These are phyloP conservation scores for Rhodosporidiobolus sp. DNA, from an alignment of 768 basidiomycete species.

Conservation along the genomic window DNA sequence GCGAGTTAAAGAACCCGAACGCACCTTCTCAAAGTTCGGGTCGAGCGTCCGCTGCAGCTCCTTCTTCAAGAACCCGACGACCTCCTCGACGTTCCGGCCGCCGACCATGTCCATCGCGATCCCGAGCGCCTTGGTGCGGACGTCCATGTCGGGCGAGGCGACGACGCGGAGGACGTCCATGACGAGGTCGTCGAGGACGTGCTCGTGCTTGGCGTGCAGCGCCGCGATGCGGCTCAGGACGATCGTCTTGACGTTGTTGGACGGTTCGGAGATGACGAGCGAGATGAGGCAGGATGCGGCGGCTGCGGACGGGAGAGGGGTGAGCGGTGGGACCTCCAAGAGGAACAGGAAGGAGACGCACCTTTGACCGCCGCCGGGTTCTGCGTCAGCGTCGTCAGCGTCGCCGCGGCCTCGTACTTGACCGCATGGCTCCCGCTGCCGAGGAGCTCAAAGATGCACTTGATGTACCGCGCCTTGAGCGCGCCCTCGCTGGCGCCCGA, in stretches of 20 bases:
- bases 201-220: slow-evolving; percentile 76
- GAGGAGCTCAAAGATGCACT: slow-evolving; percentile 85
- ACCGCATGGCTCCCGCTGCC: slow-evolving; percentile 86
- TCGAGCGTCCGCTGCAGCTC: slow-evolving; percentile 92
- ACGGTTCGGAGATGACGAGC: slow-evolving; percentile 88
- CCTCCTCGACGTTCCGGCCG: slow-evolving; percentile 91
- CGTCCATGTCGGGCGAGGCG: slow-evolving; percentile 82
- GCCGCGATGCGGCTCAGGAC: slow-evolving; percentile 85
- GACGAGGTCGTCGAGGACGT: slow-evolving; percentile 79
- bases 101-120: slow-evolving; percentile 91
- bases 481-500: slow-evolving; percentile 58
- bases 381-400: slow-evolving; percentile 87
- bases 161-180: slow-evolving; percentile 94
- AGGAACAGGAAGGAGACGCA: slow-evolving; percentile 45
- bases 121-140: slow-evolving; percentile 81
- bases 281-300: slow-evolving; percentile 83
- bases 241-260: slow-evolving; percentile 98
- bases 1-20: slow-evolving; percentile 16
- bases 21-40: slow-evolving; percentile 76
- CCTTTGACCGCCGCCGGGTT: slow-evolving; percentile 95
- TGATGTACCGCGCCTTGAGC: slow-evolving; percentile 84
- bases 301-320: slow-evolving; percentile 54
- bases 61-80: slow-evolving; percentile 94
- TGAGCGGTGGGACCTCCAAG: not conserved
- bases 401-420: slow-evolving; percentile 95